phyloP scores from a whole-genome alignment of 2,329 filamentous ascomycete species.

The Curvularia eragrostidis region DNA sequence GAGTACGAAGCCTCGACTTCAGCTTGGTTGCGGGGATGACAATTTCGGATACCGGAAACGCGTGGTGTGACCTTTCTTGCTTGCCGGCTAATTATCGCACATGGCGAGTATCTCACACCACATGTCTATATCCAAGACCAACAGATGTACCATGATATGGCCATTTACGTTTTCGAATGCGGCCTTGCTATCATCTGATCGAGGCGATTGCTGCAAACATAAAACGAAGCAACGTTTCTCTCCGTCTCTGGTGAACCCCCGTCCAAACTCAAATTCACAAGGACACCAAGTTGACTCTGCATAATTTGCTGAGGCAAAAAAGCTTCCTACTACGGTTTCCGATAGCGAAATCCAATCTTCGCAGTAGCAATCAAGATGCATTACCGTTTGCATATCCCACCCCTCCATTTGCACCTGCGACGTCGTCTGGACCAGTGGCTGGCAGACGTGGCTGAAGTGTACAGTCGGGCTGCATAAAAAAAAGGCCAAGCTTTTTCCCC shows the following conservation, averaged over 20 bases:
- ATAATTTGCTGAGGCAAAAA: not conserved
- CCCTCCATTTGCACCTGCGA: conserved; percentile 2
- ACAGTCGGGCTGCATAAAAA: conserved; percentile 8
- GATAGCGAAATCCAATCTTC: not conserved
- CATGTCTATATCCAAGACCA: not conserved
- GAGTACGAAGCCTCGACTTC: not conserved
- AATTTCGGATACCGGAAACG: not conserved
- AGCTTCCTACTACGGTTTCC: not conserved
- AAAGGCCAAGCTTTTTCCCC: conserved; percentile 2
- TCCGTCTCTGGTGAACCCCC: not conserved
- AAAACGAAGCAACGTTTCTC: not conserved
- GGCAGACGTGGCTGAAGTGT: conserved; percentile 12
- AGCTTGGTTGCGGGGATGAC: not conserved
- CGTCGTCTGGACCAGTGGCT: conserved; percentile 13
- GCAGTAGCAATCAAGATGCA: not conserved
- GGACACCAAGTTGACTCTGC: not conserved
- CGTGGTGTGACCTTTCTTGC: not conserved
- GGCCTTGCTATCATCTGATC: not conserved
- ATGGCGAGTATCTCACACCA: conserved; percentile 1
- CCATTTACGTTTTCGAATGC: not conserved
- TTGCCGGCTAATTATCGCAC: conserved; percentile 5
- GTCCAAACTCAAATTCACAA: not conserved
- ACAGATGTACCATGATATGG: not conserved
- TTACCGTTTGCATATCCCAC: conserved; percentile 4
- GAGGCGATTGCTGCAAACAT: not conserved